Evolutionary conservation across 139 green algal species (phyloP), one percentile per base, ranked within the genome.

Genomic region (Marvania coccoides): DNA sequence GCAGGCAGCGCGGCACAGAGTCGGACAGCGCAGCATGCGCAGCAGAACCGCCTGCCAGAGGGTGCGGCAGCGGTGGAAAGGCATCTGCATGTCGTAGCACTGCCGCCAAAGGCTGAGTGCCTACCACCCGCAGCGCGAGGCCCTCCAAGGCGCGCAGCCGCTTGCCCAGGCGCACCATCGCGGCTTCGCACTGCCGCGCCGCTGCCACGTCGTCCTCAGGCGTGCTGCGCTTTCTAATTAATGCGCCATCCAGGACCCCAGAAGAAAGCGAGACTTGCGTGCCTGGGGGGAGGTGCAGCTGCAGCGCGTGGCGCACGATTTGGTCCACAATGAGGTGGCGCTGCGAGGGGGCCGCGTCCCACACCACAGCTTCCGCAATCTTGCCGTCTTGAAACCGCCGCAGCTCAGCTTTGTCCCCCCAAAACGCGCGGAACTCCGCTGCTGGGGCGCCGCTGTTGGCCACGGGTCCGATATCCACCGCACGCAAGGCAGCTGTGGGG

Each of bases 341-440:
- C 24, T 74, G 46, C 6, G 63, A 70, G 2, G 74, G 61, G 5
- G 36, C 47, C 2, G 12, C 51, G 55, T 87, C 78, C 88, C 88
- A 95, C 4, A 88, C 75, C 28, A 91, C 81, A 12, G 88, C 74
- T 78, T 95, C 86, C 7, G 42, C 69, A 59, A 95, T 93, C 45
- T 74, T 79, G 42, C 87, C 87, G 47, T 93, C 86, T 62, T 87
- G 61, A 31, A 83, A 91, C 37, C 83, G 70, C 1, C 85, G 71
- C 57, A 93, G 77, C 78, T 95, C 86, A 1, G 83, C 78, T 23
- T 66, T 64, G 9, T 82, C 72, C 34, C 88, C 88, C 88, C 88
- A 95, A 54, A 95, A 88, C 4, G 65, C 65, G 6, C 86, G 78
- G 74, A 91, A 95, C 7, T 47, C 53, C 1, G 56, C 65, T 6